phyloP scores from a whole-genome alignment of 164 flowering plant genomes.

The Cinnamomum micranthum region DNA sequence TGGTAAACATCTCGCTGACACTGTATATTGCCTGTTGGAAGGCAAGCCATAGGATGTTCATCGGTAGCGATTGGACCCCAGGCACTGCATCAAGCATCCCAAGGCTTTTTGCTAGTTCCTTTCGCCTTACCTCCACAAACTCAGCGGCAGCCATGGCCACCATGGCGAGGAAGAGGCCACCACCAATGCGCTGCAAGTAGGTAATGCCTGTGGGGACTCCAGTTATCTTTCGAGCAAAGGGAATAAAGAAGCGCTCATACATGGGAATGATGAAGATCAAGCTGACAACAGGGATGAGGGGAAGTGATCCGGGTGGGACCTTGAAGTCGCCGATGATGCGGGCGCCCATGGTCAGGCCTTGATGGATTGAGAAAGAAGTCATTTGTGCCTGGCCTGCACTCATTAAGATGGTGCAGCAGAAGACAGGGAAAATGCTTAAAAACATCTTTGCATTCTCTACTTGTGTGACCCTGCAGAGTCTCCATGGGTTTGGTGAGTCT shows the following conservation, averaged over 20 bases:
- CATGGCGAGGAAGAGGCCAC: conserved; percentile 39
- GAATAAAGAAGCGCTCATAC: conserved; percentile 43
- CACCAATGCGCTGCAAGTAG: conserved; percentile 47
- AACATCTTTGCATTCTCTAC: conserved; percentile 54
- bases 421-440: conserved; percentile 42
- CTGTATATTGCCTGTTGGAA: conserved; percentile 53
- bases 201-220: conserved; percentile 44
- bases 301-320: conserved; percentile 50
- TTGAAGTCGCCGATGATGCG: conserved; percentile 25
- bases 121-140: conserved; percentile 37
- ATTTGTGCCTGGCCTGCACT: conserved; percentile 61
- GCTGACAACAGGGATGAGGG: conserved; percentile 41
- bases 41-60: conserved; percentile 42
- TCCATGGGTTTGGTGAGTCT: conserved; percentile 34
- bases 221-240: conserved; percentile 28
- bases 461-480: conserved; percentile 46
- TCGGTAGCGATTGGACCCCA: conserved; percentile 33
- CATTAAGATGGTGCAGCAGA: conserved; percentile 50
- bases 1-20: conserved; percentile 53
- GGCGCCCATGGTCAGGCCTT: conserved; percentile 54
- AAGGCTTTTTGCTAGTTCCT: conserved; percentile 28
- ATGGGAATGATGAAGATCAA: conserved; percentile 38
- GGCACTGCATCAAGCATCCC: conserved; percentile 43
- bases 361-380: conserved; percentile 52
- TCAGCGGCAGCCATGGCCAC: conserved; percentile 47